Base-by-base conservation (phyloP, 176 grass and related monocot genomes). In the Carex littledalei region DNA sequence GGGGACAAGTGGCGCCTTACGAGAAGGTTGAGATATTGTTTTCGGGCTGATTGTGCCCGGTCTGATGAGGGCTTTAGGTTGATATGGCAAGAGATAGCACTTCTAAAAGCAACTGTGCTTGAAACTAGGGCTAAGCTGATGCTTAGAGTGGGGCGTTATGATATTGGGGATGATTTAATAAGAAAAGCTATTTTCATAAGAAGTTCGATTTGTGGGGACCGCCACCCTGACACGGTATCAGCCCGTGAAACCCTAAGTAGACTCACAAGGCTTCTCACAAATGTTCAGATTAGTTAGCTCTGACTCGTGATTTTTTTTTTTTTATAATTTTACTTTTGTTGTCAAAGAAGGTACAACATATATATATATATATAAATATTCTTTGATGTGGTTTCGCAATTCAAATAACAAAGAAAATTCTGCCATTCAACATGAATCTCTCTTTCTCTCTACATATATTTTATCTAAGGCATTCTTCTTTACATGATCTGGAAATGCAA, bases 221-320 rank as follows among this genome's bases (percentile, higher is more conserved):
- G 90, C 60, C 96, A 98, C 84, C 93, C 96, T 58, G 93, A 98
- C 71, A 98, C 96, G 4, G 65, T 98, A 65, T 92, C 93, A 67
- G 96, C 96, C 58, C 89, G 91, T 83, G 91, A 98, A 85, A 95
- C 91, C 45, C 91, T 98, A 43, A 87, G 96, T 95, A 98, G 91
- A 94, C 89, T 98, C 81, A 98, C 93, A 78, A 92, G 96, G 84
- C 96, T 98, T 89, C 91, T 98, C 85, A 94, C 93, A 88, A 95
- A 91, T 86, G 91, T 94, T 86, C 92, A 93, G 82, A 85, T 94
- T 91, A 98, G 91, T 94, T 94, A 86, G 94, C 50, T 72, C 54
- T 85, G 83, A 74, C 66, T 85, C 31, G 22, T 75, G 3, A 31
- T 54, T 85, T 41, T 77, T 76, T 73, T 73, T 85, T 85, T 85